Conservation (phyloP, 306 rosid species). For the Neltuma alba region DNA sequence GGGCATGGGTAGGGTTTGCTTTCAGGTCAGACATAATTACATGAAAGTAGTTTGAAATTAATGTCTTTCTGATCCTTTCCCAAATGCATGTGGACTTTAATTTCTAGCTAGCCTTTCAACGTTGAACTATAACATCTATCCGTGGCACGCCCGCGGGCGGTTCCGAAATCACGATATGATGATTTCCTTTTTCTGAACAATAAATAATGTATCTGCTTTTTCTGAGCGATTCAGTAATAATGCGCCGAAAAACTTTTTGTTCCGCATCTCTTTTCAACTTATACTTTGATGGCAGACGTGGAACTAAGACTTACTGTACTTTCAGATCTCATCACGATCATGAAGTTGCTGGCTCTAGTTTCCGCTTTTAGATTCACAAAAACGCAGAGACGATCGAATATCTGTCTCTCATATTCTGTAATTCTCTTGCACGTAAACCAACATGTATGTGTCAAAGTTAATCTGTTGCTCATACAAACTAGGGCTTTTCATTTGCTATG, state of each 20-base stretch:
- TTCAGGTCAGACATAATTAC: background rate
- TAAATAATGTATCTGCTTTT: background rate
- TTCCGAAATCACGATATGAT: background rate
- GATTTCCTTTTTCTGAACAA: background rate
- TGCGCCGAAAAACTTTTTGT: background rate
- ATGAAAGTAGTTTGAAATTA: background rate
- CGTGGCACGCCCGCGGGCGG: background rate
- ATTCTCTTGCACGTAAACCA: no score
- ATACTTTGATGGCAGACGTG: no score
- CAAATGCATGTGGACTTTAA: background rate
- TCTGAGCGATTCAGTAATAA: background rate
- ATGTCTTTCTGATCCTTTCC: background rate
- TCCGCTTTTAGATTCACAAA: no score
- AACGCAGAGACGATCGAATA: no score
- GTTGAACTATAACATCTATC: background rate
- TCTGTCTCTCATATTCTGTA: no score
- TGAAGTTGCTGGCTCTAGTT: background rate
- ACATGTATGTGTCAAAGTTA: no score
- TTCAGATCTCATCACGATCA: background rate
- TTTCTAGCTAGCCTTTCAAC: background rate
- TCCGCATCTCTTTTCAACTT: background rate
- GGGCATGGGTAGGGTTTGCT: background rate
- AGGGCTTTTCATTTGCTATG: no score
- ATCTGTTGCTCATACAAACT: no score
- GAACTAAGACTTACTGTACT: background rate